Evolutionary conservation across 345 rosid species (phyloP), one percentile per base, ranked within the genome.

Genomic region (Raphanus sativus): DNA sequence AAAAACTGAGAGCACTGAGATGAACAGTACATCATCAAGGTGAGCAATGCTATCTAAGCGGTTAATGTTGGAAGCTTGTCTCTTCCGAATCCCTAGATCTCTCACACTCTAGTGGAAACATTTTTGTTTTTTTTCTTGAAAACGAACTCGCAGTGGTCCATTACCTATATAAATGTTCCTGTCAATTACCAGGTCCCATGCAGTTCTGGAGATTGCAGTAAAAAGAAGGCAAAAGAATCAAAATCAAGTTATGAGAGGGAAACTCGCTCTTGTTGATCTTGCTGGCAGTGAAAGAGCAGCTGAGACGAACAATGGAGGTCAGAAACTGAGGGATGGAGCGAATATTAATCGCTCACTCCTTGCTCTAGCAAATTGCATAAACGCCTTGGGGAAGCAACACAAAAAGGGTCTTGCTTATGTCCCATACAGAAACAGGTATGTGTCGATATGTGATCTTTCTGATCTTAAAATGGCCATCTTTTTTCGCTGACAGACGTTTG

Each of bases 231-330:
- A 88, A 81, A 88, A 75, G 83, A 94, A 86, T 82, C 87, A 62
- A 38, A 88, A 90, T 85, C 97, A 90, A 80, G 86, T 92, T 50
- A 81, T 92, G 84, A 84, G 73, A 81, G 97, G 97, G 74, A 94
- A 94, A 82, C 95, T 94, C 67, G 94, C 98, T 62, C 98, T 94
- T 77, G 98, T 94, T 62, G 98, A 94, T 84, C 98, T 94, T 81
- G 98, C 98, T 74, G 97, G 98, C 42, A 94, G 97, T 85, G 98
- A 94, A 84, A 85, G 97, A 80, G 95, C 98, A 65, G 88, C 97
- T 63, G 98, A 94, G 84, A 89, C 97, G 28, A 94, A 94, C 78
- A 89, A 80, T 63, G 94, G 90, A 28, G 98, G 97, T 67, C 92
- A 89, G 78, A 94, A 94, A 85, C 86, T 94, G 67, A 90, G 97